These are phyloP conservation scores for Trifolium pratense DNA, from an alignment of 306 rosid genomes.

Conservation along the genomic window DNA sequence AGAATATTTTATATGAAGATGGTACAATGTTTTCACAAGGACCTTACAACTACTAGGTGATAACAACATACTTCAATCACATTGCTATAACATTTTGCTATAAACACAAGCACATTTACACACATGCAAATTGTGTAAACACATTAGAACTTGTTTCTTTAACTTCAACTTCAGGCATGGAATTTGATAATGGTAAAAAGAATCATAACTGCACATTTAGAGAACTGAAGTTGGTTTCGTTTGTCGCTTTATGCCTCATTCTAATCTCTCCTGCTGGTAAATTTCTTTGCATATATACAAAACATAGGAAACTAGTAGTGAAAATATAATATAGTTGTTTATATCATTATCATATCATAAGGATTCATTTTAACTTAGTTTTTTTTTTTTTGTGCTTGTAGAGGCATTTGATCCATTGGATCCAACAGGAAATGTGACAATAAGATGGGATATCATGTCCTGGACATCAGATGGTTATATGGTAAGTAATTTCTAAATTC, in stretches of 20 bases:
- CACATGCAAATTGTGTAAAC: conserved; percentile 18
- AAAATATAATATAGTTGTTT: background rate
- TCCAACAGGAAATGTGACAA: conserved; percentile 70
- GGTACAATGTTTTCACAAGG: conserved; percentile 39
- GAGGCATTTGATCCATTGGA: conserved; percentile 74
- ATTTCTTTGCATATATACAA: background rate
- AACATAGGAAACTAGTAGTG: background rate
- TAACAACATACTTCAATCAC: conserved; percentile 31
- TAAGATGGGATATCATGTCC: conserved; percentile 74
- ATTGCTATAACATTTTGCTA: conserved; percentile 14
- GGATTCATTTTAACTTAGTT: conserved; percentile 20
- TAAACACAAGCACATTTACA: conserved; percentile 32
- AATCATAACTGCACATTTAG: conserved; percentile 16
- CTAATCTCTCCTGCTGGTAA: conserved; percentile 57
- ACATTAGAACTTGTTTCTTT: conserved; percentile 37
- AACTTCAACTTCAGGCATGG: conserved; percentile 46
- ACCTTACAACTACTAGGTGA: conserved; percentile 50
- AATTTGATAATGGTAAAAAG: conserved; percentile 33
- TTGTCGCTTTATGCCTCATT: conserved; percentile 47
- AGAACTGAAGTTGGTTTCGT: conserved; percentile 42
- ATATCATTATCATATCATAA: background rate
- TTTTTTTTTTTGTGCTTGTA: conserved; percentile 30
- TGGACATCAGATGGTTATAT: conserved; percentile 75
- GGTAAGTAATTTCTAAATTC: conserved; percentile 47
- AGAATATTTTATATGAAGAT: conserved; percentile 41